These are phyloP conservation scores for Medicago lupulina DNA, from an alignment of 306 rosid species.

Conservation along the genomic window DNA sequence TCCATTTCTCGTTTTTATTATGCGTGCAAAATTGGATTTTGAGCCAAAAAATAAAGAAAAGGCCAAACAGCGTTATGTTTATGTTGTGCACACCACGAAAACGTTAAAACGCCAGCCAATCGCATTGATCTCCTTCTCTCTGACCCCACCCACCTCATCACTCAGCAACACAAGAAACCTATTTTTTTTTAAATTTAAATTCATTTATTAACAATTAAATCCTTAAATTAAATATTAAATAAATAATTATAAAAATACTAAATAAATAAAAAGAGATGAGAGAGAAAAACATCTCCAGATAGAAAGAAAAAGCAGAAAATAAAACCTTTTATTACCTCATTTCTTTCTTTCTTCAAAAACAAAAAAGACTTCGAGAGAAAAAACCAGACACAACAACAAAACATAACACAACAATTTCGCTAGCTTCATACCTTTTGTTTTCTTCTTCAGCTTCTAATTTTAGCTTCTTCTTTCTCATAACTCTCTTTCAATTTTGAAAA, in stretches of 20 bases:
- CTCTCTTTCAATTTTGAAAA: conserved; percentile 54
- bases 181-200: not conserved
- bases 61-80: conserved; percentile 39
- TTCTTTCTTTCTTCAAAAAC: conserved; percentile 30
- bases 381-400: conserved; percentile 20
- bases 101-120: conserved; percentile 45
- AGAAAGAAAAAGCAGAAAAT: not conserved
- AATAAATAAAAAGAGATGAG: not conserved
- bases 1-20: conserved; percentile 1
- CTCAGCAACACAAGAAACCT: conserved; percentile 28
- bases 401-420: conserved; percentile 2
- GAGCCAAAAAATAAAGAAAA: conserved; percentile 40
- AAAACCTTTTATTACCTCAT: conserved; percentile 36
- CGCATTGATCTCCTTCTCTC: conserved; percentile 37
- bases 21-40: conserved; percentile 43
- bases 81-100: conserved; percentile 69
- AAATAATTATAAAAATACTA: not conserved
- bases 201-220: not conserved
- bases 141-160: conserved; percentile 59
- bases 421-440: conserved; percentile 53
- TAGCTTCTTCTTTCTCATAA: conserved; percentile 44
- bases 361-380: conserved; percentile 13
- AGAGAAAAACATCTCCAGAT: not conserved
- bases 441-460: conserved; percentile 64
- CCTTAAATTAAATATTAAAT: not conserved